phyloP scores from a whole-genome alignment of 768 basidiomycete genomes.

The Asterophora parasitica region DNA sequence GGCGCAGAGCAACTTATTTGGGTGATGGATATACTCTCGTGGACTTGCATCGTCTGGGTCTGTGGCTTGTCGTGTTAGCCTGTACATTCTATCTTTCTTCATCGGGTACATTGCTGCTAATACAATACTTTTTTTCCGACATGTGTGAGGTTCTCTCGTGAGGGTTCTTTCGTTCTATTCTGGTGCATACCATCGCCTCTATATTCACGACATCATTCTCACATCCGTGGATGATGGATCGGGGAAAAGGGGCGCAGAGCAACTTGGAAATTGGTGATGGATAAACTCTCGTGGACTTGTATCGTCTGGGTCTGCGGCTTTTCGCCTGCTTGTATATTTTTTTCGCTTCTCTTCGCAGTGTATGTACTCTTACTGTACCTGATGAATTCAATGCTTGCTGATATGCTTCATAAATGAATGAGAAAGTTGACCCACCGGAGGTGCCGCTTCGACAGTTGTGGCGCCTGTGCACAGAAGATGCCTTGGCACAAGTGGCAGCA shows the following conservation, averaged over 20 bases:
- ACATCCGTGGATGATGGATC: slow-evolving; percentile 51
- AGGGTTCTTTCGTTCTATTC: neutral
- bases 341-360: no score
- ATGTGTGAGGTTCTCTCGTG: no score
- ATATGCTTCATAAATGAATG: no score
- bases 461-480: no score
- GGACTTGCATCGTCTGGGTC: neutral
- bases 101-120: slow-evolving; percentile 2
- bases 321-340: neutral
- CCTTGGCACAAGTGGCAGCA: no score
- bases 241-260: slow-evolving; percentile 82
- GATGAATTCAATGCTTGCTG: no score
- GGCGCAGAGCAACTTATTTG: slow-evolving; percentile 48
- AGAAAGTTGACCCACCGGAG: no score
- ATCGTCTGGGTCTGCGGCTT: neutral
- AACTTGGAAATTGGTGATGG: neutral
- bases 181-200: slow-evolving; percentile 42
- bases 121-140: slow-evolving; percentile 1
- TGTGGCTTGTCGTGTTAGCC: neutral
- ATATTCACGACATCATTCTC: slow-evolving; percentile 74
- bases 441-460: no score
- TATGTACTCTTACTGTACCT: no score
- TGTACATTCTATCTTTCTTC: neutral
- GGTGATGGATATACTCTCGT: neutral
- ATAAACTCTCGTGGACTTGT: neutral